Evolutionary conservation across 2,329 filamentous ascomycete genomes (phyloP).

Genomic region (Pyrenophora graminea): DNA sequence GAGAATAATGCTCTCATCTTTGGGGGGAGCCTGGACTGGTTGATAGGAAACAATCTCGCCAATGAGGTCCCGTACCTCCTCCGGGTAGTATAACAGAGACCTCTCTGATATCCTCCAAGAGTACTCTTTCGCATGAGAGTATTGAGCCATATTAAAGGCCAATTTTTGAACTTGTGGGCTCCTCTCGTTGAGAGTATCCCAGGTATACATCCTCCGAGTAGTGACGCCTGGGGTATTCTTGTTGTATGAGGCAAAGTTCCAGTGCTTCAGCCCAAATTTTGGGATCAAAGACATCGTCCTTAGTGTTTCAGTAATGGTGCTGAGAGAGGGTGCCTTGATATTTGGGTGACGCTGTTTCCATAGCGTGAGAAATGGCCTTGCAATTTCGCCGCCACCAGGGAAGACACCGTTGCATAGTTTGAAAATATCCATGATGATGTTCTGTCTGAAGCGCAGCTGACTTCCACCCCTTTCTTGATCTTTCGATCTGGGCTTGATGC

Average conservation of each 20-base stretch:
- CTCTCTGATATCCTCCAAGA: conserved; percentile 16
- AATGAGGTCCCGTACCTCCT: conserved; percentile 35
- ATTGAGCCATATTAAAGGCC: conserved; percentile 56
- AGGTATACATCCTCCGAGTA: conserved; percentile 56
- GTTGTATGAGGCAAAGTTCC: conserved; percentile 40
- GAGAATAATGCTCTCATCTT: conserved; percentile 36
- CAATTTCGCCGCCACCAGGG: conserved; percentile 60
- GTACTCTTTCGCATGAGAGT: conserved; percentile 23
- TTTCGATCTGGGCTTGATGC: conserved; percentile 11
- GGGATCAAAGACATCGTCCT: conserved; percentile 54
- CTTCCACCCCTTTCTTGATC: conserved; percentile 18
- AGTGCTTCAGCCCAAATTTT: conserved; percentile 55
- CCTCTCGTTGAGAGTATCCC: conserved; percentile 51
- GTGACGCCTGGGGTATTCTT: conserved; percentile 41
- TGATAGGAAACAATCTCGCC: conserved; percentile 25
- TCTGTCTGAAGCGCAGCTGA: conserved; percentile 30
- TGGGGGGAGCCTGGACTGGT: conserved; percentile 25
- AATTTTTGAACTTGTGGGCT: conserved; percentile 54
- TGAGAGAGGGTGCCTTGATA: conserved; percentile 53
- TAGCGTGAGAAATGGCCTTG: conserved; percentile 57
- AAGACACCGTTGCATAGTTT: conserved; percentile 60
- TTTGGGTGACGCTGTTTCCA: conserved; percentile 54
- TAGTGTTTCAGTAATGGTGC: conserved; percentile 57
- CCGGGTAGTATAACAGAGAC: conserved; percentile 40
- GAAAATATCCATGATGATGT: conserved; percentile 60